phyloP scores from a whole-genome alignment of 2,329 filamentous ascomycete species.

The Ilyonectria robusta region DNA sequence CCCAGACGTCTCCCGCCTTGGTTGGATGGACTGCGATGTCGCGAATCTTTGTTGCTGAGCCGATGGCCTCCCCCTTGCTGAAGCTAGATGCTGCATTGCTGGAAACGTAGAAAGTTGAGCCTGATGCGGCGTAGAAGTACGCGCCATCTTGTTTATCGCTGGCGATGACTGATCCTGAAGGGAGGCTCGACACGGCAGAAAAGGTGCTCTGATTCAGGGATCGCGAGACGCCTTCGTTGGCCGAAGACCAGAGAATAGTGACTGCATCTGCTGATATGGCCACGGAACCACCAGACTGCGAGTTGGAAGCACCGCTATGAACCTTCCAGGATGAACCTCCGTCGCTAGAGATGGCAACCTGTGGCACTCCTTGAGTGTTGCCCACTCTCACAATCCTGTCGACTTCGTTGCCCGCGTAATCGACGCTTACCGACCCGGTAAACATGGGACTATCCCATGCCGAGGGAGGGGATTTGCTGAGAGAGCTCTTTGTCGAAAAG shows the following conservation, averaged over 20 bases:
- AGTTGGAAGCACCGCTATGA: conserved; percentile 60
- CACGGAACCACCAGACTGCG: conserved; percentile 60
- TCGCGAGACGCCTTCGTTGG: conserved; percentile 56
- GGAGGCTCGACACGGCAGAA: conserved; percentile 59
- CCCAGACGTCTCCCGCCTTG: conserved; percentile 71
- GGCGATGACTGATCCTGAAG: conserved; percentile 63
- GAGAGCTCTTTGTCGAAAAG: conserved; percentile 53
- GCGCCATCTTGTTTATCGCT: conserved; percentile 67
- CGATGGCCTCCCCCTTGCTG: conserved; percentile 53
- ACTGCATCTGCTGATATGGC: conserved; percentile 66
- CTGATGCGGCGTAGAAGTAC: conserved; percentile 66
- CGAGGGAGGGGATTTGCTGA: conserved; percentile 59
- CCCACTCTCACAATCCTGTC: conserved; percentile 66
- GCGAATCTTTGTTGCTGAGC: conserved; percentile 63
- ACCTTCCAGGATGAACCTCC: conserved; percentile 65
- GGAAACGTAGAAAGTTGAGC: conserved; percentile 65
- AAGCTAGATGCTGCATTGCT: conserved; percentile 64
- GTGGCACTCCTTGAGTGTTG: conserved; percentile 57
- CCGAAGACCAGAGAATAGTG: conserved; percentile 63
- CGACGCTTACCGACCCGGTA: conserved; percentile 61
- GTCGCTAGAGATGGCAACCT: conserved; percentile 64
- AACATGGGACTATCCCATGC: conserved; percentile 65
- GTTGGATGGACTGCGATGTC: conserved; percentile 70
- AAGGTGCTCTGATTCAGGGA: conserved; percentile 59
- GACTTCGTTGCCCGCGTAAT: conserved; percentile 63